Percentiles rank a stretch among this genome's conserved stretches.
phyloP scores from a whole-genome alignment of 2,329 filamentous ascomycete genomes.

The Paraconiothyrium sp. region DNA sequence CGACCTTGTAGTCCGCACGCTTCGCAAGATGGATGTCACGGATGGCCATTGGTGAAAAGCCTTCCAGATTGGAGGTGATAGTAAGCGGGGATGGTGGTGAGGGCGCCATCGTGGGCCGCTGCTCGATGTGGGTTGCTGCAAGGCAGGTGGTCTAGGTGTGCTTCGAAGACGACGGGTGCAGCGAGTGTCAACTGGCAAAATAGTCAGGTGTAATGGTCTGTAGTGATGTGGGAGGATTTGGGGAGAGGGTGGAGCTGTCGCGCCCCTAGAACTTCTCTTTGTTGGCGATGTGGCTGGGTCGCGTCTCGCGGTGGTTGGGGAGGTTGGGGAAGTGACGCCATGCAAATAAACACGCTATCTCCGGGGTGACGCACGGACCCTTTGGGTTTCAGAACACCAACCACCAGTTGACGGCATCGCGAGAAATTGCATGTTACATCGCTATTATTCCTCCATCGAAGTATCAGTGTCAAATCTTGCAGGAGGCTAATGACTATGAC shows the following conservation, averaged over 20 bases:
- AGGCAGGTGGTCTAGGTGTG: background rate
- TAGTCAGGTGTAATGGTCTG: constrained; percentile 16
- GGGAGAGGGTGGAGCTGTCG: constrained; percentile 19
- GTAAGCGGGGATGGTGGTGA: constrained; percentile 44
- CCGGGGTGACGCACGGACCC: constrained; percentile 6
- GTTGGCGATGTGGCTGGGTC: constrained; percentile 9
- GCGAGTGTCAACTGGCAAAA: constrained; percentile 16
- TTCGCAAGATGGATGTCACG: constrained; percentile 41
- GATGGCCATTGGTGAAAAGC: constrained; percentile 42
- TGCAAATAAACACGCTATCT: constrained; percentile 11
- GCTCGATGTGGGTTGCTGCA: constrained; percentile 5
- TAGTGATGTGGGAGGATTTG: constrained; percentile 18
- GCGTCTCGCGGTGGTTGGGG: constrained; percentile 10
- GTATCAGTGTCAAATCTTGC: too few species aligned
- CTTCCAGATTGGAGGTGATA: constrained; percentile 28
- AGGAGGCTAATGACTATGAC: too few species aligned
- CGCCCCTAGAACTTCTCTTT: constrained; percentile 13
- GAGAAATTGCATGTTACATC: background rate
- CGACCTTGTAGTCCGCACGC: constrained; percentile 30
- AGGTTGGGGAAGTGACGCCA: constrained; percentile 13
- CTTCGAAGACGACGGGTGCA: constrained; percentile 4
- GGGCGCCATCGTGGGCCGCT: constrained; percentile 41
- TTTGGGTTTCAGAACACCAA: background rate
- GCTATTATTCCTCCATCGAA: too few species aligned
- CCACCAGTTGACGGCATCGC: background rate